Evolutionary conservation across 768 basidiomycete species (phyloP).

Genomic region (Mycena belliarum): DNA sequence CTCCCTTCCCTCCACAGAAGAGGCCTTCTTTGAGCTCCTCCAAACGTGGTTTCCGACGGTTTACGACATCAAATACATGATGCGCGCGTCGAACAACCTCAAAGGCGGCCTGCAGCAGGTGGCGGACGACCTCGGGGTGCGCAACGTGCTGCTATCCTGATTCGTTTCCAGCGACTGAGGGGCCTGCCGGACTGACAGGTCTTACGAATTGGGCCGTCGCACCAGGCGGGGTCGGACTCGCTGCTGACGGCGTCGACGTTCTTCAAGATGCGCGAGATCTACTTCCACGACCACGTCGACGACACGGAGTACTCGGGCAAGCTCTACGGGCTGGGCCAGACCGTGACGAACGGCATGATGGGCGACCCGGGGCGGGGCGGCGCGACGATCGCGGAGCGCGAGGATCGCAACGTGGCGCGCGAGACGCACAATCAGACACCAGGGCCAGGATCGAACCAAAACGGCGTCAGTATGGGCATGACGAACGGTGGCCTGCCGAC

Average conservation of each 20-base stretch:
- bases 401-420: constrained; percentile 58
- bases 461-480: constrained; percentile 49
- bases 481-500: constrained; percentile 43
- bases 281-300: constrained; percentile 90
- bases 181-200: constrained; percentile 61
- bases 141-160: constrained; percentile 26
- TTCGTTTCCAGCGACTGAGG: constrained; percentile 12
- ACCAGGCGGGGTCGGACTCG: constrained; percentile 97
- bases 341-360: constrained; percentile 69
- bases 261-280: constrained; percentile 92
- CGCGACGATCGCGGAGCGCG: constrained; percentile 80
- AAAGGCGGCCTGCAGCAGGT: constrained; percentile 94
- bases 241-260: constrained; percentile 91
- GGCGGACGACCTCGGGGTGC: constrained; percentile 91
- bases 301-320: constrained; percentile 81
- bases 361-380: constrained; percentile 64
- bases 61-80: constrained; percentile 97
- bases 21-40: constrained; percentile 85
- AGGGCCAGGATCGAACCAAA: constrained; percentile 39
- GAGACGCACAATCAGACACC: constrained; percentile 63
- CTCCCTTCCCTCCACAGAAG: constrained; percentile 86
- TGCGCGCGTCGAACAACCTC: constrained; percentile 82
- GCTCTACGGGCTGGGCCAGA: constrained; percentile 81
- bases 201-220: constrained; percentile 83
- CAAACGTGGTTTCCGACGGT: constrained; percentile 93